Conservation (phyloP, 2,329 filamentous ascomycete genomes). For the Diaporthe sp. region DNA sequence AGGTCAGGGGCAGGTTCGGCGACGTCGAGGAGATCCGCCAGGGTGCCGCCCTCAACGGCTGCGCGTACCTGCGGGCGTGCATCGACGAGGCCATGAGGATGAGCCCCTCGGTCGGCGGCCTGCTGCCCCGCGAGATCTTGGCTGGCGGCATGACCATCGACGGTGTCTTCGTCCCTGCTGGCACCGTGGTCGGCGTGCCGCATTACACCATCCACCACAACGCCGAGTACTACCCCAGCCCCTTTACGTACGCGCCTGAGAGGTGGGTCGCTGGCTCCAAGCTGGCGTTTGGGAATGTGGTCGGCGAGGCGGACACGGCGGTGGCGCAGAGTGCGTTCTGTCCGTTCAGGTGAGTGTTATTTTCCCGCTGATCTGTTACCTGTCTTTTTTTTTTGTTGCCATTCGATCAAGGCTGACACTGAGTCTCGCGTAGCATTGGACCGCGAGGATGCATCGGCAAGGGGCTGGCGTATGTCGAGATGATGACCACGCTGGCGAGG, state of each 20-base stretch:
- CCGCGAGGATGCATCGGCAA: conserved; percentile 81
- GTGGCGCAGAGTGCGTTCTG: conserved; percentile 78
- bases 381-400: not conserved
- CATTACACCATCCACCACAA: conserved; percentile 80
- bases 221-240: conserved; percentile 69
- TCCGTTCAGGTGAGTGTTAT: conserved; percentile 66
- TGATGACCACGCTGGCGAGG: conserved; percentile 72
- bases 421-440: conserved; percentile 61
- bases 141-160: conserved; percentile 67
- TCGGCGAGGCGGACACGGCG: conserved; percentile 64
- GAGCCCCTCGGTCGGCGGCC: conserved; percentile 70
- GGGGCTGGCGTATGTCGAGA: conserved; percentile 75
- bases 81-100: conserved; percentile 76
- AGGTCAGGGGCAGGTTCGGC: conserved; percentile 65
- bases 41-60: conserved; percentile 61
- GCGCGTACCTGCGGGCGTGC: conserved; percentile 72
- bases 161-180: conserved; percentile 66
- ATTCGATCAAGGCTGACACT: not conserved
- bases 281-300: conserved; percentile 50
- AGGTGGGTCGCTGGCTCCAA: conserved; percentile 71
- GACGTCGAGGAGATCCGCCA: conserved; percentile 68
- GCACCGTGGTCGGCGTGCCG: conserved; percentile 73
- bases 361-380: too few species aligned
- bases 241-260: conserved; percentile 72
- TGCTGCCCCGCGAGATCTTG: conserved; percentile 71